Percentiles rank a stretch among this genome's conserved stretches.
Conservation (phyloP, 1,284 basidiomycete genomes). For the Ustilago shanxiensis region DNA sequence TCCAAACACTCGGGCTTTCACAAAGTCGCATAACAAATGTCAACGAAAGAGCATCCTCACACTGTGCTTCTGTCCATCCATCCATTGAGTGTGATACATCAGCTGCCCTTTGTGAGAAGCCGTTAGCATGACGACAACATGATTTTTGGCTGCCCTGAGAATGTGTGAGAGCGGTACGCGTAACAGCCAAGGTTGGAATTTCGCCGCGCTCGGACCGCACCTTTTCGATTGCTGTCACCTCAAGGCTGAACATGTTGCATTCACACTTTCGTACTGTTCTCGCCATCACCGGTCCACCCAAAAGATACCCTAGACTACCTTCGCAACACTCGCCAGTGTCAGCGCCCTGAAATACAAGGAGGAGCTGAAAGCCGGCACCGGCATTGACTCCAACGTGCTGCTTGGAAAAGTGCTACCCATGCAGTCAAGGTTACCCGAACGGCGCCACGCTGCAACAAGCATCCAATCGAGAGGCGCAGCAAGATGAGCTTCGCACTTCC, state of each 20-base stretch:
- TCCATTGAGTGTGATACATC: not conserved
- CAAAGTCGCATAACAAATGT: no score
- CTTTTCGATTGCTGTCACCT: not conserved
- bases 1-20: no score
- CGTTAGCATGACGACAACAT: not conserved
- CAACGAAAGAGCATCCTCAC: no score
- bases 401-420: not conserved
- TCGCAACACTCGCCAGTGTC: not conserved
- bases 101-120: not conserved
- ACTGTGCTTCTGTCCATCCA: not conserved
- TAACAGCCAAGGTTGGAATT: not conserved
- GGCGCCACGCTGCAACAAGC: not conserved
- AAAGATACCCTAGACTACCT: not conserved
- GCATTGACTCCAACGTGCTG: not conserved
- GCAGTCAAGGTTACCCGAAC: conserved; percentile 1
- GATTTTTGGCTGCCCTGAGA: not conserved
- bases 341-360: not conserved
- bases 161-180: not conserved
- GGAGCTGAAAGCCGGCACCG: not conserved
- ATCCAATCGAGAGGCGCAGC: not conserved
- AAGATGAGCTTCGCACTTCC: conserved; percentile 38
- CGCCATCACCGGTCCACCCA: not conserved
- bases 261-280: not conserved
- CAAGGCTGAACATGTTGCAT: not conserved
- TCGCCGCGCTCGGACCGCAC: conserved; percentile 1